Evolutionary conservation across 2,329 filamentous ascomycete genomes (phyloP).

Genomic region (Cordyceps fumosorosea): DNA sequence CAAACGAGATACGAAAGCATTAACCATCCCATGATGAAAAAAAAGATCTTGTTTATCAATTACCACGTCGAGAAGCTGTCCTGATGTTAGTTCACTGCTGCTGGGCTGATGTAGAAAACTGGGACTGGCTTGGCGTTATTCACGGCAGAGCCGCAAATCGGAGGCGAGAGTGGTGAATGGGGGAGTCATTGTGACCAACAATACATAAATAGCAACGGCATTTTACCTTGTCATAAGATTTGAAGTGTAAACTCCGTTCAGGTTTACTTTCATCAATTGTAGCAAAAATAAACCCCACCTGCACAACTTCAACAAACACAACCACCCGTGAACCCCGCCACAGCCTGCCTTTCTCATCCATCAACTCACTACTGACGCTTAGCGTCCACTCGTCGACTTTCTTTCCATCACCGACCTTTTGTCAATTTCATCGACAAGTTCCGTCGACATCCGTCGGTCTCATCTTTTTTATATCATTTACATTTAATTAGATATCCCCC

Average conservation of each 20-base stretch:
- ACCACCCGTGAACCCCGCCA: not conserved
- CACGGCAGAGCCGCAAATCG: conserved; percentile 9
- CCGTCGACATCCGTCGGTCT: not conserved
- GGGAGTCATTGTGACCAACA: not conserved
- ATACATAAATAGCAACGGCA: not conserved
- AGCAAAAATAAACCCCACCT: too few species aligned
- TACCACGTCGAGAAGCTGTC: not conserved
- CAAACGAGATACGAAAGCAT: not conserved
- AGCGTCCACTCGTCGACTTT: not conserved
- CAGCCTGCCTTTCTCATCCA: not conserved
- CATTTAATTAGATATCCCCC: not conserved
- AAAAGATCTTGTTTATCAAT: not conserved
- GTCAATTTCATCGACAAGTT: not conserved
- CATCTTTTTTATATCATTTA: not conserved
- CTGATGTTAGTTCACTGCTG: not conserved
- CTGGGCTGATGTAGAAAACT: not conserved
- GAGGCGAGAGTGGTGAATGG: not conserved
- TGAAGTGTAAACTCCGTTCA: too few species aligned
- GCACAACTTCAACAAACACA: too few species aligned
- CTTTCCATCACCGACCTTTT: not conserved
- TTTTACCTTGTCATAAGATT: too few species aligned
- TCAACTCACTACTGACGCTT: not conserved
- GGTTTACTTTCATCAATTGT: too few species aligned
- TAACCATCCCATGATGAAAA: not conserved
- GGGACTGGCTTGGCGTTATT: not conserved